Base-by-base conservation (phyloP, 2,329 filamentous ascomycete genomes). In the Claviceps maximensis region DNA sequence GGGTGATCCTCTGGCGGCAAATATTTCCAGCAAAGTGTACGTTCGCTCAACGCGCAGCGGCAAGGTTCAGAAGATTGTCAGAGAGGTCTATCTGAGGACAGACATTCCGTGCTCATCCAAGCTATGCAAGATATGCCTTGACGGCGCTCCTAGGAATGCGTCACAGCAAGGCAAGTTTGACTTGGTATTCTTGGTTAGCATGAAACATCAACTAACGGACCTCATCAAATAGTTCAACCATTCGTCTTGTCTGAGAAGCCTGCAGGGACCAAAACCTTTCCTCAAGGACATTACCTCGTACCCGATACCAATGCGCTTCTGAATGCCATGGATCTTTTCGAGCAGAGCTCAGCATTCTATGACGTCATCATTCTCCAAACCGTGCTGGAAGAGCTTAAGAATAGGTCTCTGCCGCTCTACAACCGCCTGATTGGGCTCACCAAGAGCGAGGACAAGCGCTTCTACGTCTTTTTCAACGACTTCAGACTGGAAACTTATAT, bases 391-490 rank as follows among this genome's bases (percentile, higher is more conserved):
- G 93, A 98, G 72, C 79, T 98, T 55, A 87, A 89, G 65, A 95
- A 96, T 67, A 82, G 90, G 60, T 97, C 91, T 13, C 71, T 97
- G 56, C 93, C 93, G 44, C 80, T 98, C 40, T 98, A 97, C 73
- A 96, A 96, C 68, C 87, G 93, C 41, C 75, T 98, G 49, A 82
- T 97, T 59, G 83, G 86, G 23, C 75, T 98, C 58, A 95, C 90
- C 41, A 95, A 91, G 70, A 95, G 91, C 63, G 89, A 95, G 62
- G 89, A 95, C 59, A 98, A 98, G 75, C 83, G 91, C 52, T 97
- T 95, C 67, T 96, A 97, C 64, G 88, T 98, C 51, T 98, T 98
- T 68, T 97, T 97, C 79, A 98, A 98, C 67, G 93, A 98, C 62
- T 98, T 98, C 65, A 81, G 91, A 50, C 75, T 90, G 41, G 94